Conservation (phyloP, 352 stramenopile genomes). For the Phytophthora niederhauseri region DNA sequence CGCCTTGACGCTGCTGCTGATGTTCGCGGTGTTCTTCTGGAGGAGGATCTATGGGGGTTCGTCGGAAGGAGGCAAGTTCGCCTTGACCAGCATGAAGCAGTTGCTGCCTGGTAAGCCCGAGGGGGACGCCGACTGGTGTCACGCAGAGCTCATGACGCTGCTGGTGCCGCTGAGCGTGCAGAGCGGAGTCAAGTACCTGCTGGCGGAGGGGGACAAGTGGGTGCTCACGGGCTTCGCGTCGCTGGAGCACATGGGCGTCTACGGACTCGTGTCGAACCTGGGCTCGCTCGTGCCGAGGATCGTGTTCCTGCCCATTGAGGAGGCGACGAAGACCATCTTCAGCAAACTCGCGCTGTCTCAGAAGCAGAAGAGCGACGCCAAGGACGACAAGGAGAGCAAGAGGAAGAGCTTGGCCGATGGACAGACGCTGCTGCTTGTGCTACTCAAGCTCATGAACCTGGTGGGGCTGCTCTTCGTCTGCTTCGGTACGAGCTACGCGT, state of each 20-base stretch:
- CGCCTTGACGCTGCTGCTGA: constrained; percentile 57
- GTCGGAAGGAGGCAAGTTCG: constrained; percentile 32
- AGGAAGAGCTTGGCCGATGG: constrained; percentile 41
- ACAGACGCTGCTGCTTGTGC: constrained; percentile 60
- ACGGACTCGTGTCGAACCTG: constrained; percentile 96
- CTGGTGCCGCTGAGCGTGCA: constrained; percentile 89
- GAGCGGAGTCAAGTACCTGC: constrained; percentile 96
- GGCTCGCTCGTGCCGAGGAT: constrained; percentile 95
- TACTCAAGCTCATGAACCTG: constrained; percentile 88
- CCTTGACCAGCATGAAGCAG: constrained; percentile 55
- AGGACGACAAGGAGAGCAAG: constrained; percentile 26
- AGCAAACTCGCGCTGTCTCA: constrained; percentile 83
- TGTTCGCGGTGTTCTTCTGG: constrained; percentile 67
- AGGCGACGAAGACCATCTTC: constrained; percentile 95
- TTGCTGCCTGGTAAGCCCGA: constrained; percentile 48
- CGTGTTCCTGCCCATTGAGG: constrained; percentile 96
- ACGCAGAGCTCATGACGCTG: constrained; percentile 64
- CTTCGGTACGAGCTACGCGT: constrained; percentile 85
- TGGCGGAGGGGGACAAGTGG: constrained; percentile 98
- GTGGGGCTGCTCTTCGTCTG: constrained; percentile 85
- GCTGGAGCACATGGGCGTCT: constrained; percentile 95
- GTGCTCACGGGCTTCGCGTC: constrained; percentile 91
- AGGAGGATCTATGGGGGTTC: constrained; percentile 38
- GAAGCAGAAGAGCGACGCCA: constrained; percentile 20
- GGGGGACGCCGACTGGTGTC: constrained; percentile 39